A percentile compares a stretch with the other conserved stretches of the same genome.
These are phyloP conservation scores for Tulasnella sp. DNA, from an alignment of 768 basidiomycete genomes.

Conservation along the genomic window DNA sequence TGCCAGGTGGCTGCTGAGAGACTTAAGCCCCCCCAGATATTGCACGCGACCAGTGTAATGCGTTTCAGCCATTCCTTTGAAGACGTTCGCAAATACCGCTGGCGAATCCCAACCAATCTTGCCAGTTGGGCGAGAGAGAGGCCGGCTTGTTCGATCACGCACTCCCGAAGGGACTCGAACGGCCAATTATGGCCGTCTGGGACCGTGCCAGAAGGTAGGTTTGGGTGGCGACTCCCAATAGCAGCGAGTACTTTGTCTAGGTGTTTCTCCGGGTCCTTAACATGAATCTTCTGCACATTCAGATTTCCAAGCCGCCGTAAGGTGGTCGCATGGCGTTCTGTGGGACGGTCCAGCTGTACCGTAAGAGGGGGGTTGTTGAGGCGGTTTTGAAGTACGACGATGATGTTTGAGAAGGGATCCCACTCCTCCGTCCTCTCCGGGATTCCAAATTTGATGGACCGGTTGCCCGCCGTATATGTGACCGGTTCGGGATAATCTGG, in stretches of 20 bases:
- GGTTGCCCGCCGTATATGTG: background rate
- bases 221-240: background rate
- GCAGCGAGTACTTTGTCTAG: background rate
- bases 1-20: background rate
- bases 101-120: background rate
- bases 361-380: background rate
- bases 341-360: background rate
- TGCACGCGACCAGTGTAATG: background rate
- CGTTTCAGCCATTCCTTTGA: background rate
- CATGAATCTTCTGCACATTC: background rate
- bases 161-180: background rate
- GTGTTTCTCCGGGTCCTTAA: background rate
- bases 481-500: background rate
- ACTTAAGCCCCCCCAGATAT: background rate
- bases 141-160: background rate
- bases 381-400: background rate
- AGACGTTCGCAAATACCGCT: background rate
- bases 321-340: background rate
- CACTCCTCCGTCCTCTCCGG: background rate
- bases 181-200: background rate
- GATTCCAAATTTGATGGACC: background rate
- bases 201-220: background rate
- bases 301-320: background rate
- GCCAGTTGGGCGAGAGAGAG: background rate
- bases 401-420: background rate